These are phyloP conservation scores for Sphenostylis stenocarpa DNA, from an alignment of 306 rosid genomes.

Conservation along the genomic window DNA sequence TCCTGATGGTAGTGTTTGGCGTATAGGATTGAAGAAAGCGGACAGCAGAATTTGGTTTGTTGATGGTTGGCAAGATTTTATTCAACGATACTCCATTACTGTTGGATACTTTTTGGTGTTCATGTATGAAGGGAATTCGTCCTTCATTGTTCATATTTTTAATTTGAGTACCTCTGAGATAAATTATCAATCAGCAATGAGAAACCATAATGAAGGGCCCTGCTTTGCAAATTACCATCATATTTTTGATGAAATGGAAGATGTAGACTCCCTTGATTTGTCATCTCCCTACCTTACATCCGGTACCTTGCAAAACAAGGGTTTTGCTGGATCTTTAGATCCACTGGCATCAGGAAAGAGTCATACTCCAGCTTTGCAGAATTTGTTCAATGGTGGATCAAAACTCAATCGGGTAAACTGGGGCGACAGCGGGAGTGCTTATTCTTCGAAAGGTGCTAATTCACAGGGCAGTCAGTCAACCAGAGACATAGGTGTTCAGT, in stretches of 20 bases:
- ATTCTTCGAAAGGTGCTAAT: constrained; percentile 45
- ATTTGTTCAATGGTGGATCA: constrained; percentile 79
- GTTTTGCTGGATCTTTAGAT: constrained; percentile 47
- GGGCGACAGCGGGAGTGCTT: constrained; percentile 55
- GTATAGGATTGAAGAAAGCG: constrained; percentile 57
- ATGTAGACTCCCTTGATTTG: constrained; percentile 60
- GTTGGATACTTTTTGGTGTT: constrained; percentile 76
- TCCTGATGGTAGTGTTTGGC: constrained; percentile 84
- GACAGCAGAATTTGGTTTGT: constrained; percentile 69
- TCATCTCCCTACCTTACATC: constrained; percentile 39
- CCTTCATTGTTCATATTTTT: constrained; percentile 72
- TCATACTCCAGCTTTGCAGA: constrained; percentile 68
- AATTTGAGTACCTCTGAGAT: constrained; percentile 77
- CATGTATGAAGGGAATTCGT: constrained; percentile 79
- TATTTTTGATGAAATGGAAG: constrained; percentile 84
- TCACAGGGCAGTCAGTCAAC: constrained; percentile 49
- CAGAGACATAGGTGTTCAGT: constrained; percentile 68
- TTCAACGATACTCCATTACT: constrained; percentile 66
- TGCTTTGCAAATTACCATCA: constrained; percentile 51
- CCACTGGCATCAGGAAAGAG: constrained; percentile 52
- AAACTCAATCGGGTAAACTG: constrained; percentile 62
- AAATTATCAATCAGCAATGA: constrained; percentile 60
- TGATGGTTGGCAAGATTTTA: constrained; percentile 89
- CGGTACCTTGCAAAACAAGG: constrained; percentile 57
- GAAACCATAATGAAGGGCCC: constrained; percentile 50